Evolutionary conservation across 176 grass and related monocot genomes (phyloP), one percentile per base, ranked within the genome.

Genomic region (Neostapfia colusana): DNA sequence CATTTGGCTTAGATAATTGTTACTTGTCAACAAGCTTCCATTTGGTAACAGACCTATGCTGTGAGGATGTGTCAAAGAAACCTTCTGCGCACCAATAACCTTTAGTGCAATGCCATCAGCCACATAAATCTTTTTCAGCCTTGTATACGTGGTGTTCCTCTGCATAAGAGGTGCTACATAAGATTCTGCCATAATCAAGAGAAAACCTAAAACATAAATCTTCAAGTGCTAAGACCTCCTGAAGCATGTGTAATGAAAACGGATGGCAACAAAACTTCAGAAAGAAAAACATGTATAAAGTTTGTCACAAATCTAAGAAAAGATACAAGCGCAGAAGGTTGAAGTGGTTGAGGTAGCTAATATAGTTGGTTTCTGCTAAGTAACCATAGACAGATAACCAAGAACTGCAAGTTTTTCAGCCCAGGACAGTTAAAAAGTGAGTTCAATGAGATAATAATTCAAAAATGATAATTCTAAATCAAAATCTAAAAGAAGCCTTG

Each of bases 1-100:
- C 80, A 90, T 81, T 63, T 41, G 74, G 15, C 66, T 80, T 73
- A 76, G 65, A 64, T 82, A 49, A 42, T 80, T 75, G 15, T 49
- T 73, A 37, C 64, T 74, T 57, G 80, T 14, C 26, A 86, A 26
- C 50, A 95, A 85, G 74, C 82, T 99, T 78, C 95, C 91, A 67
- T 99, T 88, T 77, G 80, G 45, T 48, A 77, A 83, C 66, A 99
- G 89, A 31, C 91, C 95, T 81, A 99, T 99, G 79, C 85, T 88
- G 83, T 86, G 84, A 80, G 95, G 89, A 63, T 95, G 91, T 20
- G 72, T 58, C 37, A 99, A 58, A 7, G 67, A 88, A 74, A 92
- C 59, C 81, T 84, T 84, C 74, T 81, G 76, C 8, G 91, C 95
- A 84, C 91, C 95, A 62, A 80, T 81, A 72, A 99, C 84, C 44